phyloP scores from a whole-genome alignment of 2,329 filamentous ascomycete genomes.

The Ceratocystis alfenasii region DNA sequence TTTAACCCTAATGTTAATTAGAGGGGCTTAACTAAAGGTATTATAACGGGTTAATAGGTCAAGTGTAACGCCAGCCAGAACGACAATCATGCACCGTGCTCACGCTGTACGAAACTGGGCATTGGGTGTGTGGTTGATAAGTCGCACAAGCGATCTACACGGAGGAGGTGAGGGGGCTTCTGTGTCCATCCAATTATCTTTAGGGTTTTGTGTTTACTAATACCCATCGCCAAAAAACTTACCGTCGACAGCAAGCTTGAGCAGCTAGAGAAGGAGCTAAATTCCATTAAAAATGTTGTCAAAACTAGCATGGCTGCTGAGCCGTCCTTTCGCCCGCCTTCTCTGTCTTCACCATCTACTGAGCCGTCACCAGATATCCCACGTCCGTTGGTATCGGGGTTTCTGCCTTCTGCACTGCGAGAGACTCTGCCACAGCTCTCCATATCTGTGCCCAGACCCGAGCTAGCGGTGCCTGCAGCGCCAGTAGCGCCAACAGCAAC shows the following conservation, averaged over 20 bases:
- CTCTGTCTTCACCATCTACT: not conserved
- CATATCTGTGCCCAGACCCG: not conserved
- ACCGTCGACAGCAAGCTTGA: constrained; percentile 38
- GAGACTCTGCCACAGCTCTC: not conserved
- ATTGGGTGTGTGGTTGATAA: constrained; percentile 37
- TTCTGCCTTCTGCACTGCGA: not conserved
- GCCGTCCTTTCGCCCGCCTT: not conserved
- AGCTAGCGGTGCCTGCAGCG: not conserved
- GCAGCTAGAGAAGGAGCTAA: constrained; percentile 43
- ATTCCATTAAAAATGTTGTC: constrained; percentile 43
- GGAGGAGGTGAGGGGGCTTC: constrained; percentile 31
- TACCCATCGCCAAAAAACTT: not conserved
- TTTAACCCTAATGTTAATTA: not conserved
- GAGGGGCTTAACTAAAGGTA: constrained; percentile 1
- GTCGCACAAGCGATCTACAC: constrained; percentile 37
- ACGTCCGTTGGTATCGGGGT: not conserved
- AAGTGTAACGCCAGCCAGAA: constrained; percentile 34
- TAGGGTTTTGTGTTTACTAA: not conserved
- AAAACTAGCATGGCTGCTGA: constrained; percentile 24
- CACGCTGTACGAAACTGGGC: constrained; percentile 36
- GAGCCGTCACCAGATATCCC: not conserved
- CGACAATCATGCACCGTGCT: constrained; percentile 32
- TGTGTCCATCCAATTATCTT: not conserved
- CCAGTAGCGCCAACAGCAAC: not conserved
- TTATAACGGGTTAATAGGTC: constrained; percentile 28